Base-by-base conservation (phyloP, 495 filamentous ascomycete species). In the Sabuloglossum arenarium region DNA sequence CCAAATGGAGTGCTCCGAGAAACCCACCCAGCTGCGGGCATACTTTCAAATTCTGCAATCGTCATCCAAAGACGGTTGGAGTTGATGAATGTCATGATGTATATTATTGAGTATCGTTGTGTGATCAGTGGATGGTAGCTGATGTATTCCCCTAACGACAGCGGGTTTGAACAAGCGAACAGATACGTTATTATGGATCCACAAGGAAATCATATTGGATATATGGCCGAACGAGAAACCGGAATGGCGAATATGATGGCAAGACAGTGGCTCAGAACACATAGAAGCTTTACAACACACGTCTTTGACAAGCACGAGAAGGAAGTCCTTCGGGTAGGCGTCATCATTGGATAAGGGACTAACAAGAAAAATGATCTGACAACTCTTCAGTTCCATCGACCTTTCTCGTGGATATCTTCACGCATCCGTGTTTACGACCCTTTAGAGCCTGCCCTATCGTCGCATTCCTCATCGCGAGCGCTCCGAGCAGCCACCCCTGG, bases 101-200 rank as follows among this genome's bases (percentile, higher is more conserved):
- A 59, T 66, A 71, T 67, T 25, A 4, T 29, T 37, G 49, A 31
- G 11, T 5, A 54, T 29, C 10, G 6, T 8, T 32, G 9, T 10
- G 6, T 11, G n/a, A 29, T 34, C 21, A 21, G 16, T 10, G 34
- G 14, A 6, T 23, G 4, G 4, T 14, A 54, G 27, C 52, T 54
- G 28, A 54, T 29, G 21, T 3, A 9, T 4, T 46, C 21, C 34
- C 8, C 16, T 39, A 29, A n/a, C 11, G 11, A 57, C 32, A 74
- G 73, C 42, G 80, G 81, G 0, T 85, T 83, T 58, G 81, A 85
- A 66, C 81, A 85, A 65, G 80, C 81, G 16, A 84, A 85, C 59
- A 76, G 75, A 62, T 85, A 85, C 61, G 73, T 82, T 28, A 82
- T 85, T 52, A 76, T 84, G 74, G 76, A 83, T 69, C 78, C 77